Evolutionary conservation across 1,284 basidiomycete species (phyloP).

Genomic region (Ganoderma meredithae): DNA sequence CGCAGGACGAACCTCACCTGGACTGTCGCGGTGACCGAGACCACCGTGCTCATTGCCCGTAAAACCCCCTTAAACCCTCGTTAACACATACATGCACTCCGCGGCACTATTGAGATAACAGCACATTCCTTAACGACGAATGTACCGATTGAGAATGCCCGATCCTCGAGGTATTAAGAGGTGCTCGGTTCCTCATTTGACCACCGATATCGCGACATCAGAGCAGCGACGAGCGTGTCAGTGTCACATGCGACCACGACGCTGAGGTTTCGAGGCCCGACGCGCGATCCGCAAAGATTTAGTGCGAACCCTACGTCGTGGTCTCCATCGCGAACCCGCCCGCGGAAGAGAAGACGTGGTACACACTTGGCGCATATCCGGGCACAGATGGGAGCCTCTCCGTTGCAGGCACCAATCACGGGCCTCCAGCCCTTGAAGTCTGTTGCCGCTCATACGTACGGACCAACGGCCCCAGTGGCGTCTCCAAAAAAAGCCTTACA

Average conservation of each 20-base stretch:
- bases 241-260: conserved; percentile 3
- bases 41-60: neutral
- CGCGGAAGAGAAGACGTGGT: neutral
- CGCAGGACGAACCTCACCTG: neutral
- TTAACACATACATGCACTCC: neutral
- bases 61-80: neutral
- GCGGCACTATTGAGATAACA: neutral
- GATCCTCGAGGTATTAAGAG: neutral
- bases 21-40: neutral
- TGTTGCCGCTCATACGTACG: neutral
- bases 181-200: neutral
- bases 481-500: neutral
- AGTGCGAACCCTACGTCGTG: conserved; percentile 8
- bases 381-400: neutral
- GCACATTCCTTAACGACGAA: neutral
- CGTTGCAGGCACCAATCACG: neutral
- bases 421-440: neutral
- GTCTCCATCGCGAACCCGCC: conserved; percentile 8
- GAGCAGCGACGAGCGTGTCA: neutral
- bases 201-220: conserved; percentile 3
- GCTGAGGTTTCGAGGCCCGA: neutral
- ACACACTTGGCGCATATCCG: neutral
- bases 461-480: neutral
- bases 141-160: neutral
- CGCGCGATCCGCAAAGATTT: conserved; percentile 2